A percentile compares a stretch with the other conserved stretches of the same genome.
Conservation (phyloP, 139 green algal genomes). For the Tetradesmus obliquus region DNA sequence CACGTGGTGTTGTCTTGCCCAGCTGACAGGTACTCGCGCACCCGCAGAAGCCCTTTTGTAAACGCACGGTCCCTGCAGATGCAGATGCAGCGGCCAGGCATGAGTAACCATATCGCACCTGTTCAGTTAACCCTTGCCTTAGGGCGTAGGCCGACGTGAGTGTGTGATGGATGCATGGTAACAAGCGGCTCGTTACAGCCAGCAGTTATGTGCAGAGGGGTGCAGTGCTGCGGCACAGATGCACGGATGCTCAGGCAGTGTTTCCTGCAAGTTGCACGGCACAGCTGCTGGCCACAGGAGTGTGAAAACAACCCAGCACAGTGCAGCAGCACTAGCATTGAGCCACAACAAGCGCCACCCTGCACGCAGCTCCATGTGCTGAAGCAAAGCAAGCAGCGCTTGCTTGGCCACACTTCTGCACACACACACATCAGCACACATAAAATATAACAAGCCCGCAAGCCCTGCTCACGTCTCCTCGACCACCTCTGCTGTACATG, state of each 20-base stretch:
- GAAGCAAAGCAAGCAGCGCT: too few species aligned
- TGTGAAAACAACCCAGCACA: too few species aligned
- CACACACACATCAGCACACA: background rate
- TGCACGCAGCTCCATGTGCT: too few species aligned
- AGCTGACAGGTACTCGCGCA: constrained; percentile 67
- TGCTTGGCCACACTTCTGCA: too few species aligned
- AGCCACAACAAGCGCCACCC: too few species aligned
- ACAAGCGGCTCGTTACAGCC: background rate
- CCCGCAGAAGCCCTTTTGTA: constrained; percentile 54
- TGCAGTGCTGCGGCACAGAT: background rate
- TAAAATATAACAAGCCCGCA: background rate
- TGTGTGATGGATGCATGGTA: background rate
- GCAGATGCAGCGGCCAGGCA: constrained; percentile 11
- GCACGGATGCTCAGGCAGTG: too few species aligned
- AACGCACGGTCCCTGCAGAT: constrained; percentile 53
- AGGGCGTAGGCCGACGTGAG: background rate
- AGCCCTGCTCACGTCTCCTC: background rate
- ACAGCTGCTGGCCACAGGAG: too few species aligned
- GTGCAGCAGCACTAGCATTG: background rate
- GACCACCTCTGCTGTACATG: too few species aligned
- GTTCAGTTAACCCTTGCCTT: constrained; percentile 36
- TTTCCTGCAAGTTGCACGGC: too few species aligned
- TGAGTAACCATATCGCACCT: background rate
- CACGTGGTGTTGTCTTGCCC: constrained; percentile 58
- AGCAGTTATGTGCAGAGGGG: background rate